These are phyloP conservation scores for Persicaria tinctoria DNA, from an alignment of 148 eudicot species.

Conservation along the genomic window DNA sequence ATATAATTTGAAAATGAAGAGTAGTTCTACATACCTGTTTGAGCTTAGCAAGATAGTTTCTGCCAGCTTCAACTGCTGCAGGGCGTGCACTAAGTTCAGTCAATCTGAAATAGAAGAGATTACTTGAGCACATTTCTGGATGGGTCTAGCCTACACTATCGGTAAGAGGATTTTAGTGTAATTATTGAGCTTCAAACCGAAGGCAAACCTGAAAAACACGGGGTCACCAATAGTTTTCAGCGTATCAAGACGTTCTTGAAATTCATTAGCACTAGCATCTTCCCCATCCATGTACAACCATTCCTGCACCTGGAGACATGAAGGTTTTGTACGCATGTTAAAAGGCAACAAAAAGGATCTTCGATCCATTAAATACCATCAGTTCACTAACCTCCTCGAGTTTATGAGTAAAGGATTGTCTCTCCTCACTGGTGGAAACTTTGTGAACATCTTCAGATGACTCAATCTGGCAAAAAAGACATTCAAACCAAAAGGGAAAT, in stretches of 20 bases:
- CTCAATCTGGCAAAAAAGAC: conserved; percentile 44
- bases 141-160: neutral
- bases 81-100: conserved; percentile 88
- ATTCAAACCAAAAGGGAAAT: conserved; percentile 8
- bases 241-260: conserved; percentile 66
- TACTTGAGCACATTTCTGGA: neutral
- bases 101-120: conserved; percentile 34
- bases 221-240: conserved; percentile 39
- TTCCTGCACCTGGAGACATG: neutral
- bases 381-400: conserved; percentile 70
- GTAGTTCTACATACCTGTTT: conserved; percentile 45
- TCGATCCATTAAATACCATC: neutral
- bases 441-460: conserved; percentile 53
- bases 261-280: conserved; percentile 46
- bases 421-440: conserved; percentile 64
- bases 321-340: neutral
- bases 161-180: neutral
- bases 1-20: neutral
- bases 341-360: neutral
- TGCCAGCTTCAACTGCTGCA: conserved; percentile 59
- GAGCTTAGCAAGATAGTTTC: conserved; percentile 52
- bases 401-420: conserved; percentile 61
- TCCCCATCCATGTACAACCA: conserved; percentile 5
- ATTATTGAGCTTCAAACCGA: neutral
- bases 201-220: conserved; percentile 3